Base-by-base conservation (phyloP, 352 stramenopile species). In the Phytopythium oedochilum region DNA sequence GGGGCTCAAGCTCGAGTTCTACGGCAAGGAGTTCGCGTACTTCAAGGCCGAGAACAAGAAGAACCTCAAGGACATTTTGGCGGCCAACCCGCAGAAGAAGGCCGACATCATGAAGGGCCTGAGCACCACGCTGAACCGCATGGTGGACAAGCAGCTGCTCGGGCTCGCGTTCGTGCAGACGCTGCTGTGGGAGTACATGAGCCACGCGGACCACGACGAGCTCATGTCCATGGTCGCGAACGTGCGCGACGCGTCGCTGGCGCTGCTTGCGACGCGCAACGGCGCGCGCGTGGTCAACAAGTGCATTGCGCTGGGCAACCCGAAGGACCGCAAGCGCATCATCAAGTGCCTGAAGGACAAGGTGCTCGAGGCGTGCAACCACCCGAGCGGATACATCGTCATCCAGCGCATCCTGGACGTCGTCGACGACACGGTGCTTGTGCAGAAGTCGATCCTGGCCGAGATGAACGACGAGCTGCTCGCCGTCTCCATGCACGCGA, bases 301-400 rank as follows among this genome's bases (percentile, higher is more conserved):
- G 66, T 95, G 86, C 62, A 71, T 96, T 25, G 83, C 83, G 11
- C 58, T 96, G 11, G 86, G 85, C 44, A 74, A 76, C 1, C 81
- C 88, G 9, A 97, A 97, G 69, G 89, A 96, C 65, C 84, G 88
- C 49, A 97, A 97, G 72, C 83, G 84, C 38, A 89, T 96, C 61
- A 92, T 96, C 66, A 96, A 96, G 70, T 69, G 75, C 34, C 69
- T 97, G 17, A 96, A 96, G 65, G 88, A 94, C 68, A 96, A 96
- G 66, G 85, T 96, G 29, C 57, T 92, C 28, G 85, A 94, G 0
- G 88, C 89, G 8, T 87, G 75, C 59, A 96, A 96, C 66, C 88
- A 97, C 70, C 88, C 84, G 7, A 94, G 88, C 54, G 88, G 88
- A 14, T 97, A 96, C 71, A 66, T 96, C 7, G 83, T 96, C 38